Base-by-base conservation (phyloP, 169 alveolate genomes). In the Plasmodium adleri region DNA sequence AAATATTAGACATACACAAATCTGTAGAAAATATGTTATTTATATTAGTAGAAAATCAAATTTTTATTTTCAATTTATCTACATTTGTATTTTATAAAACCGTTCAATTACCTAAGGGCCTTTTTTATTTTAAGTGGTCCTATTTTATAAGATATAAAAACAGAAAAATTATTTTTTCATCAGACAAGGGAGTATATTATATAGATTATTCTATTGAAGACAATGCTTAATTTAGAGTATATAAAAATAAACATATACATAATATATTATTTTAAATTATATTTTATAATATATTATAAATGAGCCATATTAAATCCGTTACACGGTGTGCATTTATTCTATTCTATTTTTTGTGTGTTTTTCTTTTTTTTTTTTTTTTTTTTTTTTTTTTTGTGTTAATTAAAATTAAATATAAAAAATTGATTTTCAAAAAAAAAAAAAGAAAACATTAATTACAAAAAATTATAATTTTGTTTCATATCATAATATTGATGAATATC, bases 81-180 rank as follows among this genome's bases (percentile, higher is more conserved):
- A 72, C 92, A 5, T 86, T 60, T 70, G 49, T 70, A 45, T 86
- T 86, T 72, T 86, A 59, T 67, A 86, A 86, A 71, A 60, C 72
- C 62, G 71, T 86, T 8, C 67, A 67, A 49, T 39, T 86, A 43
- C 92, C 92, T 39, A 1, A 47, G 8, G 92, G 92, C 5, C 72
- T 86, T 13, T 86, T 86, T 62, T 86, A 86, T 66, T 86, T 86
- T 66, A 86, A 86, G 39, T 86, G 92, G 92, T 58, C 92, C n/a
- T 86, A 86, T 54, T 86, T 71, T 43, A 86, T 86, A 58, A 62
- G 92, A 47, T 62, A 86, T 59, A 72, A 86, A 67, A 86, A 86
- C 43, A 22, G 72, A 52, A 86, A 86, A 86, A 86, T 86, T 24
- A 72, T 86, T 59, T 86, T 86, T 60, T 72, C 92, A 10, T 86